These are phyloP conservation scores for Camptophora hylomeconis DNA, from an alignment of 2,329 filamentous ascomycete genomes.

Conservation along the genomic window DNA sequence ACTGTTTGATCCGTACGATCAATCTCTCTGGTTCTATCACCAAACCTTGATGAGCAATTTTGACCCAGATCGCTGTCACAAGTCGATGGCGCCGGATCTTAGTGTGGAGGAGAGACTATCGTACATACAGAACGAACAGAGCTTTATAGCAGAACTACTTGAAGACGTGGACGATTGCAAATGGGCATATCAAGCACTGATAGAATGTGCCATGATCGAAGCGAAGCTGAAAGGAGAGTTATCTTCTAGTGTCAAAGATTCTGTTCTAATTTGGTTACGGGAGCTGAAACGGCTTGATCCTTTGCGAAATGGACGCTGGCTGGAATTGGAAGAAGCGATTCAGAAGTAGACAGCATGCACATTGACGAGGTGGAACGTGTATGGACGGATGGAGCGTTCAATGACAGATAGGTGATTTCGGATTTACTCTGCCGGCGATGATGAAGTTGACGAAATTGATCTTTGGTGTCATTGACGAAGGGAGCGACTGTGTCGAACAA, in stretches of 20 bases:
- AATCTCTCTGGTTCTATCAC: slow-evolving; percentile 96
- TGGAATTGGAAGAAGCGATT: slow-evolving; percentile 44
- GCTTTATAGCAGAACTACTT: slow-evolving; percentile 55
- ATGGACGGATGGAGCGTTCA: no score
- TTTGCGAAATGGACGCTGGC: slow-evolving; percentile 62
- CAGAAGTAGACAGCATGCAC: slow-evolving; percentile 1
- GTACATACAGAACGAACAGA: slow-evolving; percentile 59
- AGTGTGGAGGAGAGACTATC: slow-evolving; percentile 45
- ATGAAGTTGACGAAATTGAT: no score
- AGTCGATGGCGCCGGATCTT: slow-evolving; percentile 53
- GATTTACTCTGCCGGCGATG: no score
- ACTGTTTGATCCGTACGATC: slow-evolving; percentile 82
- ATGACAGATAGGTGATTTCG: no score
- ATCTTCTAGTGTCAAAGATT: slow-evolving; percentile 29
- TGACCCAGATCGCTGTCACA: slow-evolving; percentile 34
- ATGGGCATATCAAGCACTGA: slow-evolving; percentile 77
- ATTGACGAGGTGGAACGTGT: no score
- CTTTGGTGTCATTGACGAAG: neutral
- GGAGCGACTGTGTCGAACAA: neutral
- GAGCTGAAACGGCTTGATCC: slow-evolving; percentile 60
- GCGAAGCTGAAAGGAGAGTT: slow-evolving; percentile 34
- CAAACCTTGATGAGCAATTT: slow-evolving; percentile 68
- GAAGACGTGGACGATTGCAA: slow-evolving; percentile 61
- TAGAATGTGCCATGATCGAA: slow-evolving; percentile 59
- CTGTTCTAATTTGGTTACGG: slow-evolving; percentile 46